Evolutionary conservation across 192 early-diverging fungal species (phyloP), one percentile per base, ranked within the genome.

Genomic region (Phycomyces blakesleeanus): DNA sequence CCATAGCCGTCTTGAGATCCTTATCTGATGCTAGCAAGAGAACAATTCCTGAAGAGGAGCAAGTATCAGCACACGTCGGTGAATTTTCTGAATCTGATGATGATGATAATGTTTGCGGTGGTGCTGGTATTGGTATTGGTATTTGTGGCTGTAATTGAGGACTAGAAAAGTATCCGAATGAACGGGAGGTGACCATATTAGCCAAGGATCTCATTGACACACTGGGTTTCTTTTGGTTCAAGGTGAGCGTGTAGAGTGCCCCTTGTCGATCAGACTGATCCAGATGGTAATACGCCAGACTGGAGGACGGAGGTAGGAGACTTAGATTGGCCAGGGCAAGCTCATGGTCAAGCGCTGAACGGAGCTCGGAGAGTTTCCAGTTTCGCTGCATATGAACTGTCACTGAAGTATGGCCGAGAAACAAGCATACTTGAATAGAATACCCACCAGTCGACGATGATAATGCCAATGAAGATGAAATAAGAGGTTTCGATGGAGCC

Each of bases 21-120:
- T 58, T 58, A 7, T 58, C 26, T 10, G 56, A 40, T 16, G 56
- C 56, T 20, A 58, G 20, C 29, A 58, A 58, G 21, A 58, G 56
- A 20, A 58, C 56, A 15, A 58, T 58, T 37, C 38, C 54, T 34
- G 56, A 37, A 2, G 56, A 10, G 56, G 38, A 7, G n/a, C 5
- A 52, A 22, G 42, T 29, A 22, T 29, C 15, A 21, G 20, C 22
- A 34, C 29, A 34, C n/a, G n/a, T n/a, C n/a, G n/a, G n/a, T n/a
- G 52, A 54, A 10, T 21, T 21, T 18, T 54, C 16, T 12, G 52
- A n/a, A n/a, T n/a, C n/a, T n/a, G n/a, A n/a, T n/a, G n/a, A n/a
- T n/a, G n/a, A n/a, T n/a, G n/a, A n/a, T 18, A 20, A 54, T 54
- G 52, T 14, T 16, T 22, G 55, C 25, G 25, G 25, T 10, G 37